phyloP scores from a whole-genome alignment of 2,329 filamentous ascomycete genomes.

The Penicillium sumatraense region DNA sequence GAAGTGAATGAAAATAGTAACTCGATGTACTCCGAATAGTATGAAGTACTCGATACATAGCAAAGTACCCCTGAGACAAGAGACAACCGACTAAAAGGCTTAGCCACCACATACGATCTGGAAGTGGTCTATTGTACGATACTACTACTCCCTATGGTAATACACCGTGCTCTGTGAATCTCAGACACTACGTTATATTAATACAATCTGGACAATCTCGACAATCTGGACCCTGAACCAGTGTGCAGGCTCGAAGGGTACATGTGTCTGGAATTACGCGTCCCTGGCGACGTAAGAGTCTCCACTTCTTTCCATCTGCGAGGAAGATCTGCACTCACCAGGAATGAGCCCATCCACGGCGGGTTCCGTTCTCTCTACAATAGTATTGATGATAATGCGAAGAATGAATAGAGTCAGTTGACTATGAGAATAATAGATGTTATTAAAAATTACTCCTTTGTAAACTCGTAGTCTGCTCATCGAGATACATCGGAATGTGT shows the following conservation, averaged over 20 bases:
- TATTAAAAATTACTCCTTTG: too few relatives aligned
- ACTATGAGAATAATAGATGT: too few relatives aligned
- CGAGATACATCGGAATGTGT: background rate
- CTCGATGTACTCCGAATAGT: too few relatives aligned
- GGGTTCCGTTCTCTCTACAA: background rate
- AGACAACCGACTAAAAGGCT: background rate
- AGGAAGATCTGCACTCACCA: background rate
- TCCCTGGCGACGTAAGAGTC: slow-evolving; percentile 3
- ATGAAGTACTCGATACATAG: too few relatives aligned
- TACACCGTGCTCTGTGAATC: background rate
- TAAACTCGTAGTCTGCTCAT: too few relatives aligned
- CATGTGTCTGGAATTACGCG: slow-evolving; percentile 1
- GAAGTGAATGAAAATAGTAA: background rate
- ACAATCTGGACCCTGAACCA: background rate
- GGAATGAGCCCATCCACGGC: background rate
- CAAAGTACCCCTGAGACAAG: background rate
- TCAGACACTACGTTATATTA: background rate
- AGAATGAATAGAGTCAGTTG: too few relatives aligned
- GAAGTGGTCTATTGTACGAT: too few relatives aligned
- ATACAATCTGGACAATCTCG: too few relatives aligned
- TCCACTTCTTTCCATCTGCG: slow-evolving; percentile 1
- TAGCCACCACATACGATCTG: too few relatives aligned
- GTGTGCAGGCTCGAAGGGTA: background rate
- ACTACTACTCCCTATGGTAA: too few relatives aligned
- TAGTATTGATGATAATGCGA: background rate